These are phyloP conservation scores for Batkoa obscura DNA, from an alignment of 371 early-diverging fungal species.

Conservation along the genomic window DNA sequence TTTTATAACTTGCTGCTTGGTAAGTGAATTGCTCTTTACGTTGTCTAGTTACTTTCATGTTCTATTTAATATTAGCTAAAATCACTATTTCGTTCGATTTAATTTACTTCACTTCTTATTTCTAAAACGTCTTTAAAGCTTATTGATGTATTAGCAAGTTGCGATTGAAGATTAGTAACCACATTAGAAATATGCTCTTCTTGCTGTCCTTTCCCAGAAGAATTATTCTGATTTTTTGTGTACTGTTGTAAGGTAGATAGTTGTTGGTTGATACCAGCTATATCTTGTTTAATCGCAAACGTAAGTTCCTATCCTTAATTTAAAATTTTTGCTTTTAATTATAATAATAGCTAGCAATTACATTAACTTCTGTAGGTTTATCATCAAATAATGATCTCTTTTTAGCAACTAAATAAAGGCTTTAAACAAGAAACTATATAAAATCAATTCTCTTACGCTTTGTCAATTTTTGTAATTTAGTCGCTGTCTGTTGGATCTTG, in stretches of 20 bases:
- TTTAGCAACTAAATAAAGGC: conserved; percentile 34
- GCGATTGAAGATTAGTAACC: conserved; percentile 74
- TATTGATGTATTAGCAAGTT: conserved; percentile 70
- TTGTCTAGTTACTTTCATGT: conserved; percentile 52
- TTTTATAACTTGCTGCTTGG: not conserved
- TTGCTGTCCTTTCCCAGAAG: conserved; percentile 41
- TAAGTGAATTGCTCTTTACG: conserved; percentile 30
- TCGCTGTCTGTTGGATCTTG: conserved; percentile 35
- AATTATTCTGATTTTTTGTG: conserved; percentile 14
- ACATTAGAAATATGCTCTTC: conserved; percentile 84
- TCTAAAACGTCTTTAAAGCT: conserved; percentile 86
- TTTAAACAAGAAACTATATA: not conserved
- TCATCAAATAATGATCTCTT: conserved; percentile 54
- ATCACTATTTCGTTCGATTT: not conserved
- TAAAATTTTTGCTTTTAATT: not conserved
- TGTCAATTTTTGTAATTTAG: conserved; percentile 42
- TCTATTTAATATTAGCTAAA: conserved; percentile 13
- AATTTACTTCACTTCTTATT: conserved; percentile 53
- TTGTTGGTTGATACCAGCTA: conserved; percentile 77
- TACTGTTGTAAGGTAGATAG: conserved; percentile 64
- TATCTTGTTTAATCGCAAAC: conserved; percentile 84
- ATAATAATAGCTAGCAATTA: conserved; percentile 11
- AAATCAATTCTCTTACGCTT: conserved; percentile 21
- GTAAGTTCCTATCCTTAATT: conserved; percentile 50
- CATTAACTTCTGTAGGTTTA: conserved; percentile 48